Percentiles rank a stretch among this genome's conserved stretches.
phyloP scores from a whole-genome alignment of 1,284 basidiomycete genomes.

The Pyrrhoderma lamaoense region DNA sequence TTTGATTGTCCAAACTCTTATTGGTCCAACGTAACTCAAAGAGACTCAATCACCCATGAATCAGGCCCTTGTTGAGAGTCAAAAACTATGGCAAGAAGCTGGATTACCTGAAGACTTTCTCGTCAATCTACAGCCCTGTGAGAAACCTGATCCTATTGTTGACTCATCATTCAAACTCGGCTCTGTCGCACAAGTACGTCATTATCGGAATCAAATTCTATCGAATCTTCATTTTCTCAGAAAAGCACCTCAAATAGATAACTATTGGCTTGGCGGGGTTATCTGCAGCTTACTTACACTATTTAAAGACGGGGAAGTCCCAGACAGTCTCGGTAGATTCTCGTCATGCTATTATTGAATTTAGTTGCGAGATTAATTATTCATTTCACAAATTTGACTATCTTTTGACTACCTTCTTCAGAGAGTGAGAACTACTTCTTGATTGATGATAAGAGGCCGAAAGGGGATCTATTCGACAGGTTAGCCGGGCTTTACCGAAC shows the following conservation, averaged over 20 bases:
- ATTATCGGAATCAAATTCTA: not conserved
- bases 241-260: slow-evolving; percentile 28
- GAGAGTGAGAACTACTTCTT: slow-evolving; percentile 47
- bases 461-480: slow-evolving; percentile 37
- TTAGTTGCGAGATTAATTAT: slow-evolving; percentile 35
- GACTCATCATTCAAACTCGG: slow-evolving; percentile 46
- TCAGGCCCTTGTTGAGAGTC: not conserved
- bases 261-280: slow-evolving; percentile 47
- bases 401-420: slow-evolving; percentile 21
- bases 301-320: slow-evolving; percentile 36
- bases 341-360: slow-evolving; percentile 50
- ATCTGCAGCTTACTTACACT: slow-evolving; percentile 44
- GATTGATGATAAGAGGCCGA: slow-evolving; percentile 33
- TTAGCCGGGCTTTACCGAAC: slow-evolving; percentile 50
- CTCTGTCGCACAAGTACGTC: slow-evolving; percentile 38
- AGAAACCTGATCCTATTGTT: slow-evolving; percentile 35
- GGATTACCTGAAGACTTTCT: slow-evolving; percentile 33
- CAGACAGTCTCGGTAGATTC: slow-evolving; percentile 49
- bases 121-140: slow-evolving; percentile 30
- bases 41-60: not conserved
- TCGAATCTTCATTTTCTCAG: not conserved
- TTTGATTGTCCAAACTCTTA: not conserved
- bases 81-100: slow-evolving; percentile 32
- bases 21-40: too few species aligned
- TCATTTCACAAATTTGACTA: not conserved